A percentile compares a stretch with the other conserved stretches of the same genome.
Evolutionary conservation across 495 filamentous ascomycete species (phyloP).

Genomic region (Aspergillus asperescens): DNA sequence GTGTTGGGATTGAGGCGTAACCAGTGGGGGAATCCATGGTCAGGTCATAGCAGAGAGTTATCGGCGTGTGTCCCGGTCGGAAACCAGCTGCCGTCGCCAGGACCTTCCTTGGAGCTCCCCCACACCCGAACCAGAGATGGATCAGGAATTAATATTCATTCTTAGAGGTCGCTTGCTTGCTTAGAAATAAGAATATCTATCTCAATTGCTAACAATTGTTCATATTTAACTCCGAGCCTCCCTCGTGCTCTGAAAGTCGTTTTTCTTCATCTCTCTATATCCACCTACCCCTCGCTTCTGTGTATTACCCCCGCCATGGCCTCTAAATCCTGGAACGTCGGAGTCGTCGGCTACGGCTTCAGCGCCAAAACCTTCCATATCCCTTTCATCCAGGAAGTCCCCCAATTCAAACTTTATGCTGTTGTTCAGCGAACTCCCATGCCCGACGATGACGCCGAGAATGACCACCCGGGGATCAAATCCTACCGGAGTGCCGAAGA

Average conservation of each 20-base stretch:
- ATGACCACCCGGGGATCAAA: constrained; percentile 63
- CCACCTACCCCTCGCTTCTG: constrained; percentile 11
- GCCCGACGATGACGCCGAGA: constrained; percentile 55
- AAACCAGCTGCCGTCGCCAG: constrained; percentile 32
- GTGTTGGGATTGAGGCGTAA: constrained; percentile 43
- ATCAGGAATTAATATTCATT: background rate
- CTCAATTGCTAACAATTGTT: too few species aligned
- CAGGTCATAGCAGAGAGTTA: too few species aligned
- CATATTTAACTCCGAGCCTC: background rate
- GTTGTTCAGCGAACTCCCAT: constrained; percentile 75
- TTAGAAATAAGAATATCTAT: too few species aligned
- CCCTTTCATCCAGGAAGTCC: constrained; percentile 65
- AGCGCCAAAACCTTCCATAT: constrained; percentile 90
- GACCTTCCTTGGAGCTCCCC: constrained; percentile 31
- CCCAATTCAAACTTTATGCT: constrained; percentile 64
- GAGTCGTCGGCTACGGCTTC: constrained; percentile 64
- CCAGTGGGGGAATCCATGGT: background rate
- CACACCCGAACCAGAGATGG: constrained; percentile 15
- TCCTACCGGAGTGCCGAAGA: constrained; percentile 57
- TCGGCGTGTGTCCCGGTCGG: background rate
- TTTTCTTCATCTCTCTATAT: background rate
- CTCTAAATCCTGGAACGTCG: constrained; percentile 51
- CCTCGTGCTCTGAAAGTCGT: background rate
- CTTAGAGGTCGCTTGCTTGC: too few species aligned
- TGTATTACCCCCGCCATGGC: constrained; percentile 33